Percentiles rank a stretch among this genome's conserved stretches.
Evolutionary conservation across 305 asterid species (phyloP).

Genomic region (Stenogyne calaminthoides): DNA sequence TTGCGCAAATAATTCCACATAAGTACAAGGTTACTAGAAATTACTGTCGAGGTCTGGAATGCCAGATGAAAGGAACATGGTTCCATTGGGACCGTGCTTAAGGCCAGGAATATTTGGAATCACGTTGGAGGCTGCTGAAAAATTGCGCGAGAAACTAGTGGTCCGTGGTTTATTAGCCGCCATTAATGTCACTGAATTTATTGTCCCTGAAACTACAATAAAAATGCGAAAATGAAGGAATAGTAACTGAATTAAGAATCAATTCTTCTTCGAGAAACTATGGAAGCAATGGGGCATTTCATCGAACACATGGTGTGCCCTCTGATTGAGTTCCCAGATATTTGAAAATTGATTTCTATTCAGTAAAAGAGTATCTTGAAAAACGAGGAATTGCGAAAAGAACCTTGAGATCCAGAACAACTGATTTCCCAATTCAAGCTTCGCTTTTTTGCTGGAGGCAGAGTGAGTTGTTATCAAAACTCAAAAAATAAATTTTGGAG

Average conservation of each 20-base stretch:
- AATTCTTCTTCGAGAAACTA: neutral
- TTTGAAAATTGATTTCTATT: too few species aligned
- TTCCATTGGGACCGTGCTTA: slow-evolving; percentile 85
- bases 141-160: slow-evolving; percentile 77
- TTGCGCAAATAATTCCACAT: neutral
- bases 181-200: slow-evolving; percentile 40
- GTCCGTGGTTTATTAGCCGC: slow-evolving; percentile 68
- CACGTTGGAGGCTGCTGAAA: slow-evolving; percentile 44
- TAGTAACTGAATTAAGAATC: slow-evolving; percentile 13
- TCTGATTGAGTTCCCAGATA: neutral
- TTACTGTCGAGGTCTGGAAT: slow-evolving; percentile 90
- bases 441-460: neutral
- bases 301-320: slow-evolving; percentile 30
- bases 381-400: neutral
- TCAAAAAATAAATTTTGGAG: neutral
- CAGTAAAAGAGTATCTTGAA: neutral
- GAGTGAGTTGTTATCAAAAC: neutral
- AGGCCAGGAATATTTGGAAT: slow-evolving; percentile 70
- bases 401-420: slow-evolving; percentile 14
- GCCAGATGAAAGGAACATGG: slow-evolving; percentile 81
- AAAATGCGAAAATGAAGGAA: neutral
- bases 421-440: slow-evolving; percentile 12
- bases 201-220: slow-evolving; percentile 26
- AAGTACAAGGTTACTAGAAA: slow-evolving; percentile 18
- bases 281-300: slow-evolving; percentile 23